phyloP scores from a whole-genome alignment of 140 eudicot genomes.

The Eryngium alpinum region DNA sequence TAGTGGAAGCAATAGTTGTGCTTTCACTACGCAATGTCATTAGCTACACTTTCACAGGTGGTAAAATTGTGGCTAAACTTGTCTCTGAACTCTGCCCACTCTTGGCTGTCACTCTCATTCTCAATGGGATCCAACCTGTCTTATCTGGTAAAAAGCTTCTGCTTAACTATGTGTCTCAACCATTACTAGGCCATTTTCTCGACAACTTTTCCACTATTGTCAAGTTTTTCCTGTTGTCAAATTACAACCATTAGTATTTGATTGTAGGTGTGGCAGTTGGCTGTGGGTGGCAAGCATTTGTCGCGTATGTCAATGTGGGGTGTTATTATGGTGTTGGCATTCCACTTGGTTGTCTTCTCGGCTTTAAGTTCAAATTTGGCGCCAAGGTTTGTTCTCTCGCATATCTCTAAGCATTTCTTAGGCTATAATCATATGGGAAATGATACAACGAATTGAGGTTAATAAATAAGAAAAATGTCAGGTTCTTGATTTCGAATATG shows the following conservation, averaged over 20 bases:
- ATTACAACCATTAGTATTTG: not conserved
- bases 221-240: not conserved
- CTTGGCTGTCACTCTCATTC: slow-evolving; percentile 50
- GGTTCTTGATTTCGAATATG: not conserved
- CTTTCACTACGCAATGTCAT: slow-evolving; percentile 43
- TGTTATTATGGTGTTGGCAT: slow-evolving; percentile 43
- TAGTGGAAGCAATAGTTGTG: slow-evolving; percentile 34
- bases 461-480: not conserved
- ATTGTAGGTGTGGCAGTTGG: slow-evolving; percentile 49
- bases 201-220: not conserved
- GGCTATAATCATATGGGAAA: too few species aligned
- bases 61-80: slow-evolving; percentile 54
- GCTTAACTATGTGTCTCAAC: not conserved
- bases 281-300: slow-evolving; percentile 49
- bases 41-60: slow-evolving; percentile 53
- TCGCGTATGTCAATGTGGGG: slow-evolving; percentile 42
- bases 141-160: slow-evolving; percentile 43
- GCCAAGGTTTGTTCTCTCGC: slow-evolving; percentile 23
- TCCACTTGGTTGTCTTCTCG: slow-evolving; percentile 40
- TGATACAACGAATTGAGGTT: too few species aligned
- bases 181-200: not conserved
- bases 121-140: slow-evolving; percentile 71
- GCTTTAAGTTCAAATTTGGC: slow-evolving; percentile 37
- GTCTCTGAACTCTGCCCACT: slow-evolving; percentile 68
- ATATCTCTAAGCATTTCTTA: too few species aligned